Percentiles rank a stretch among this genome's conserved stretches.
These are phyloP conservation scores for Rhizopus delemar DNA, from an alignment of 371 early-diverging fungal genomes.

Conservation along the genomic window DNA sequence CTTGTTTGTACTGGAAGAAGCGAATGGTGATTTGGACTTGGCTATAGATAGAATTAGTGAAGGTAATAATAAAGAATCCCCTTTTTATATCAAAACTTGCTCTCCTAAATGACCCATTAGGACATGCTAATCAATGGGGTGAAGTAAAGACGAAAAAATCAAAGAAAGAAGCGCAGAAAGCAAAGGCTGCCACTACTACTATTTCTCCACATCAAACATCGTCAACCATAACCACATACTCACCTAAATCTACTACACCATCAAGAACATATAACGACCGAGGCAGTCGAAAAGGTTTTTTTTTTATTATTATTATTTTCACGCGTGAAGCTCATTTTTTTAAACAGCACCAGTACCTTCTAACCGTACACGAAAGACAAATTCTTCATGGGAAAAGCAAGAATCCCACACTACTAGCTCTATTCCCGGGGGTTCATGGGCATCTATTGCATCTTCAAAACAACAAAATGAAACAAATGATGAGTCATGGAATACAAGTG, in stretches of 20 bases:
- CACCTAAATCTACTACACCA: slow-evolving; percentile 24
- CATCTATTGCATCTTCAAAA: slow-evolving; percentile 42
- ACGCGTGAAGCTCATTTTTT: not conserved
- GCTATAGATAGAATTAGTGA: slow-evolving; percentile 81
- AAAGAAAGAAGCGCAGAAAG: slow-evolving; percentile 53
- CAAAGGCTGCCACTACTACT: slow-evolving; percentile 31
- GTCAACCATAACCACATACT: slow-evolving; percentile 19
- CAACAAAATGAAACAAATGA: slow-evolving; percentile 20
- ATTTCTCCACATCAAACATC: slow-evolving; percentile 30
- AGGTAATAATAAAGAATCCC: slow-evolving; percentile 55
- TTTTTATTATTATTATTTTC: not conserved
- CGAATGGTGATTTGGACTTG: slow-evolving; percentile 80
- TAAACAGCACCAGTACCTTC: slow-evolving; percentile 11
- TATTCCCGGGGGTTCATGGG: slow-evolving; percentile 39
- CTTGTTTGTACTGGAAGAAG: slow-evolving; percentile 79
- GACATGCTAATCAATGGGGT: slow-evolving; percentile 88
- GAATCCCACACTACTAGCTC: slow-evolving; percentile 3
- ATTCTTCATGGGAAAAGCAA: slow-evolving; percentile 2
- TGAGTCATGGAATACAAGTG: slow-evolving; percentile 23
- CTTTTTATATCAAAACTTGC: not conserved
- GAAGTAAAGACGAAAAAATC: slow-evolving; percentile 86
- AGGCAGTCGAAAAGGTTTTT: slow-evolving; percentile 31
- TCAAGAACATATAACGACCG: slow-evolving; percentile 28
- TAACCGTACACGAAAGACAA: slow-evolving; percentile 27
- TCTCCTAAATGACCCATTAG: slow-evolving; percentile 36